phyloP scores from a whole-genome alignment of 1,284 basidiomycete species.

The Moesziomyces sp. region DNA sequence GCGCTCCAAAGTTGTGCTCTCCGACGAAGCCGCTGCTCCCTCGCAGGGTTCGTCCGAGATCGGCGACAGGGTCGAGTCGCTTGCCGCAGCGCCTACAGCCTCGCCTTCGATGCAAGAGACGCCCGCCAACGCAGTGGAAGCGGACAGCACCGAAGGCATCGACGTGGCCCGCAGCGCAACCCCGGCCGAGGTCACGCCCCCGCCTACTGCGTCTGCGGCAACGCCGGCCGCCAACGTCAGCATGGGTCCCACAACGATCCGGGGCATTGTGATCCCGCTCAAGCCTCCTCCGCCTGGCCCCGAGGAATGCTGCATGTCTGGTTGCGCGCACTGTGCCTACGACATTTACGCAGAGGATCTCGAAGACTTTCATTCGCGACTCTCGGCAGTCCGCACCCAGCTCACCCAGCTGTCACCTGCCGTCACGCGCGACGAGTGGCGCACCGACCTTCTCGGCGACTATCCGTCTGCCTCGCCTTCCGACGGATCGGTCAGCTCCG shows the following conservation, averaged over 20 bases:
- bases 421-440: conserved; percentile 74
- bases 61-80: conserved; percentile 38
- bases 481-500: background rate
- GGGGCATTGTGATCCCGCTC: conserved; percentile 51
- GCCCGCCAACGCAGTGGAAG: conserved; percentile 79
- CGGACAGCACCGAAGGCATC: conserved; percentile 76
- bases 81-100: conserved; percentile 15
- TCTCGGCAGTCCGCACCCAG: conserved; percentile 72
- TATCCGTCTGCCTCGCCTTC: conserved; percentile 63
- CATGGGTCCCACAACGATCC: conserved; percentile 26
- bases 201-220: background rate
- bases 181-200: conserved; percentile 18
- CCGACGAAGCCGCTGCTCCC: background rate
- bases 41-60: conserved; percentile 5
- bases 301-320: conserved; percentile 86
- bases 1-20: conserved; percentile 29
- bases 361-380: conserved; percentile 74
- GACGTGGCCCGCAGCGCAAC: conserved; percentile 13
- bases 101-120: conserved; percentile 77
- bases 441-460: conserved; percentile 67
- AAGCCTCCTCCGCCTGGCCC: conserved; percentile 63
- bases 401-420: conserved; percentile 73
- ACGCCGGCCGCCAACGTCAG: conserved; percentile 5
- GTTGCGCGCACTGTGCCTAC: conserved; percentile 87
- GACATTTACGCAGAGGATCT: conserved; percentile 84